Conservation (phyloP, 2,329 filamentous ascomycete species). For the Fusarium scirpi region DNA sequence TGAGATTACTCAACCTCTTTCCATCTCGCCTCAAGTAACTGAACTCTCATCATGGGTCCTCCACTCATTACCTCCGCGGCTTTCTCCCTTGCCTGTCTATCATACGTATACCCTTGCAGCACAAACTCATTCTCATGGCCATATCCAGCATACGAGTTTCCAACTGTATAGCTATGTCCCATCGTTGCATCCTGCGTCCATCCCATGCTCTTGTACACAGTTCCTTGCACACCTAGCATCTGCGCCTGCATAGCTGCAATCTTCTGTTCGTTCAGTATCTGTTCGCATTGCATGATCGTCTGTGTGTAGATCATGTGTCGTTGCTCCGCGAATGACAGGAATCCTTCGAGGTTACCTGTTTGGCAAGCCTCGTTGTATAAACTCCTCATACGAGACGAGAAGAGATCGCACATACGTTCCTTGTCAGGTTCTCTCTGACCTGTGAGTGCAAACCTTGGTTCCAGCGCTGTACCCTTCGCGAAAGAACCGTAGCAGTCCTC, state of each 20-base stretch:
- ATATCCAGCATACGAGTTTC: slow-evolving; percentile 49
- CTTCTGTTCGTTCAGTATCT: slow-evolving; percentile 45
- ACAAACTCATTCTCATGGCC: slow-evolving; percentile 49
- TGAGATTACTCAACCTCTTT: slow-evolving; percentile 50
- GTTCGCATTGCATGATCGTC: slow-evolving; percentile 45
- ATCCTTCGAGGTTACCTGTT: slow-evolving; percentile 35
- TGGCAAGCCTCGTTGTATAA: slow-evolving; percentile 50
- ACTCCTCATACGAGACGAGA: slow-evolving; percentile 53
- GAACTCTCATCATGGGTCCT: slow-evolving; percentile 36
- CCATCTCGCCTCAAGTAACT: slow-evolving; percentile 51
- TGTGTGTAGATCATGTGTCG: slow-evolving; percentile 49
- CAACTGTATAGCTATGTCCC: slow-evolving; percentile 46
- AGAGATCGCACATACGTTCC: slow-evolving; percentile 53
- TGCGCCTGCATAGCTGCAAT: slow-evolving; percentile 45
- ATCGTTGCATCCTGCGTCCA: slow-evolving; percentile 14
- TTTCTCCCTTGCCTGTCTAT: slow-evolving; percentile 45
- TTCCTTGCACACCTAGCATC: slow-evolving; percentile 44
- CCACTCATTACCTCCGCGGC: slow-evolving; percentile 23
- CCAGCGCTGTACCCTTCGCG: slow-evolving; percentile 46
- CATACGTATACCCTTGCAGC: slow-evolving; percentile 49
- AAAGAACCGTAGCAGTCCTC: slow-evolving; percentile 54
- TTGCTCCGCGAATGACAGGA: slow-evolving; percentile 46
- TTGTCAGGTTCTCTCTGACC: slow-evolving; percentile 33
- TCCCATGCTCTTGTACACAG: slow-evolving; percentile 45
- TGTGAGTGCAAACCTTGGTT: slow-evolving; percentile 47